phyloP scores from a whole-genome alignment of 2,329 filamentous ascomycete genomes.

The Aureobasidium sp. region DNA sequence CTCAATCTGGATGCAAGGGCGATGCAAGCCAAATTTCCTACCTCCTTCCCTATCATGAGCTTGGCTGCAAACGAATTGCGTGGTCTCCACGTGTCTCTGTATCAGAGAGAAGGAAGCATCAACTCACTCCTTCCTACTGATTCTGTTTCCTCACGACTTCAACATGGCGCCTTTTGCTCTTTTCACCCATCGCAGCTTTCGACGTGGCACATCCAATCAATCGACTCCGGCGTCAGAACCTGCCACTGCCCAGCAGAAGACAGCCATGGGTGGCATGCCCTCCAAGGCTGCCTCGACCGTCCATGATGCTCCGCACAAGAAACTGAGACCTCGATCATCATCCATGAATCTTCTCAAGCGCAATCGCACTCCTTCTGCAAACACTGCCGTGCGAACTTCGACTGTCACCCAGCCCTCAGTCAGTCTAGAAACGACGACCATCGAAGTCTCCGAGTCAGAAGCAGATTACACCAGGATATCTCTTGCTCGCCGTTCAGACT shows the following conservation, averaged over 20 bases:
- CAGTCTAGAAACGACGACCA: not conserved
- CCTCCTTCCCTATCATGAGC: conserved; percentile 6
- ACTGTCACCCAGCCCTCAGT: not conserved
- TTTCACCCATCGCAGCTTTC: conserved; percentile 8
- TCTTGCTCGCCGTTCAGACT: not conserved
- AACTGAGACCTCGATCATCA: conserved; percentile 1
- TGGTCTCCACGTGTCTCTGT: conserved; percentile 3
- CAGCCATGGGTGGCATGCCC: conserved; percentile 1
- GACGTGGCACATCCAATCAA: not conserved
- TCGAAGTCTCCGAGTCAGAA: not conserved
- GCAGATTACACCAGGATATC: not conserved
- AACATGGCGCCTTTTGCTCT: conserved; percentile 4
- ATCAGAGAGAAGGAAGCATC: conserved; percentile 4
- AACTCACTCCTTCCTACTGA: not conserved
- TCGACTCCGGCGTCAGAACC: not conserved
- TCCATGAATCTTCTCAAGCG: conserved; percentile 8
- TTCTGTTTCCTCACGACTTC: not conserved
- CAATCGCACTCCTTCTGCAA: not conserved
- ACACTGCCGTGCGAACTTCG: not conserved
- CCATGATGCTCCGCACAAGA: conserved; percentile 4
- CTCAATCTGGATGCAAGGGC: conserved; percentile 3
- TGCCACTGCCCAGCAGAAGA: not conserved
- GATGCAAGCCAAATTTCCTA: not conserved
- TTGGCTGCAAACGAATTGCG: conserved; percentile 6
- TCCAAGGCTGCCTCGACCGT: not conserved